Conservation (phyloP, 2,329 filamentous ascomycete genomes). For the Neopestalotiopsis sp. region DNA sequence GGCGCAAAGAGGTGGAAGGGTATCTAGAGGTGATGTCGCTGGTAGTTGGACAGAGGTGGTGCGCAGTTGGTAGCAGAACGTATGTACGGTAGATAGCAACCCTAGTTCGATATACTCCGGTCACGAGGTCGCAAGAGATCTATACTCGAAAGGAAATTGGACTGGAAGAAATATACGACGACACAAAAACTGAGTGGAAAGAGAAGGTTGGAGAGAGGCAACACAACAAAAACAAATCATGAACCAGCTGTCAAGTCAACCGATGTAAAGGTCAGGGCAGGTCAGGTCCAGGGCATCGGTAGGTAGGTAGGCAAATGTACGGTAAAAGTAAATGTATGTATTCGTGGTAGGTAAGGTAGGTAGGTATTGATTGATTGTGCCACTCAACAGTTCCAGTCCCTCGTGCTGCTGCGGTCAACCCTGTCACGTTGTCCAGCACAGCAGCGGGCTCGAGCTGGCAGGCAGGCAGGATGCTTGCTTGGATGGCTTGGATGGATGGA, state of each 20-base stretch:
- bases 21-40: neutral
- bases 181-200: neutral
- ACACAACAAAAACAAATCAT: neutral
- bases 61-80: neutral
- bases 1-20: neutral
- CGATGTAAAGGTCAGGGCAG: neutral
- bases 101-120: neutral
- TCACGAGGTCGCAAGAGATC: neutral
- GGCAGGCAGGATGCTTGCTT: neutral
- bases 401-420: conserved; percentile 16
- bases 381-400: neutral
- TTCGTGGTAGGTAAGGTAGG: neutral
- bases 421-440: conserved; percentile 19
- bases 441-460: conserved; percentile 2
- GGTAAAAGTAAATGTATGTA: no score
- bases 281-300: neutral
- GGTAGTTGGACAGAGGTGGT: neutral
- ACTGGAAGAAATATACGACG: conserved; percentile 3
- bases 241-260: neutral
- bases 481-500: neutral
- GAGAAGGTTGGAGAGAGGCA: neutral
- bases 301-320: neutral
- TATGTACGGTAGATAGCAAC: neutral
- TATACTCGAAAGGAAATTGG: neutral
- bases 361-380: neutral